Percentiles rank a stretch among this genome's conserved stretches.
phyloP scores from a whole-genome alignment of 176 grass and related monocot genomes.

The Phoenix roebelenii region DNA sequence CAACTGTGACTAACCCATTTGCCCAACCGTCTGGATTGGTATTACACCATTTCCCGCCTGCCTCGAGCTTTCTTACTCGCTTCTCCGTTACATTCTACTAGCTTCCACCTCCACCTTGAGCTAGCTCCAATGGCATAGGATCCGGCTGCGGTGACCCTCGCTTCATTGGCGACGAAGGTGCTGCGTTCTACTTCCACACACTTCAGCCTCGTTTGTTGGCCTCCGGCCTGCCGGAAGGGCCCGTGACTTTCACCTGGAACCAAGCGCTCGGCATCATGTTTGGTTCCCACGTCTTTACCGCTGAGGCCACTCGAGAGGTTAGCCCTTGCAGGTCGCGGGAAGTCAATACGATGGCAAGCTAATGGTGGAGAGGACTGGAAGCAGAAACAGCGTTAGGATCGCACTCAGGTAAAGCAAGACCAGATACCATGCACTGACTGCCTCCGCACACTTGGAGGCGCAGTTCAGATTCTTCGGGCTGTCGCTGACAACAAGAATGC shows the following conservation, averaged over 20 bases:
- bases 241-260: constrained; percentile 41
- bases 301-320: constrained; percentile 8
- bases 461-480: constrained; percentile 19
- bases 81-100: too few relatives aligned
- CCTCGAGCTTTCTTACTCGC: too few relatives aligned
- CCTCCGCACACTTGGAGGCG: constrained; percentile 21
- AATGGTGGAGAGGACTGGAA: constrained; percentile 24
- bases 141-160: constrained; percentile 31
- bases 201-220: constrained; percentile 32
- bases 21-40: too few relatives aligned
- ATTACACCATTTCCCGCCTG: too few relatives aligned
- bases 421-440: constrained; percentile 16
- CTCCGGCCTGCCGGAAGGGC: constrained; percentile 19
- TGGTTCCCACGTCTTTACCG: constrained; percentile 8
- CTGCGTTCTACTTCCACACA: constrained; percentile 31
- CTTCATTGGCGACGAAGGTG: constrained; percentile 31
- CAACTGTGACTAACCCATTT: too few relatives aligned
- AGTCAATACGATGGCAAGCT: constrained; percentile 10
- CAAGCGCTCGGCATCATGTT: constrained; percentile 31
- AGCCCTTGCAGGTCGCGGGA: constrained; percentile 17
- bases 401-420: constrained; percentile 15
- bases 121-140: constrained; percentile 1
- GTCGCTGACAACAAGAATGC: constrained; percentile 14
- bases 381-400: constrained; percentile 24
- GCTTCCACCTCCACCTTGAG: too few relatives aligned